These are phyloP conservation scores for Actinomortierella ambigua DNA, from an alignment of 371 early-diverging fungal species.

Conservation along the genomic window DNA sequence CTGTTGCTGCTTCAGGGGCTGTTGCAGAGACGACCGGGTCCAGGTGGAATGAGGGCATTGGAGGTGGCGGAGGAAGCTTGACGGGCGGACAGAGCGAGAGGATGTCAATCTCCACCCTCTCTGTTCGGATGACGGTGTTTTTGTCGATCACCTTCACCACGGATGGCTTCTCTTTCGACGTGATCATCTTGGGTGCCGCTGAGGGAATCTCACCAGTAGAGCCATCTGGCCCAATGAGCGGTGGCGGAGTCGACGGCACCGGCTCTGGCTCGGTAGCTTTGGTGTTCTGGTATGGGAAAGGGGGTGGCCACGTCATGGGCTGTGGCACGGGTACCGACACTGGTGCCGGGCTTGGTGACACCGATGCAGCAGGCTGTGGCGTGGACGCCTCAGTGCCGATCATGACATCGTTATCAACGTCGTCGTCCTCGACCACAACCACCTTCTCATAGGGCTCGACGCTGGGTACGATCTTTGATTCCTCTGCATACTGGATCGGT, in stretches of 20 bases:
- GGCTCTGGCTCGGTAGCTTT: background rate
- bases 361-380: background rate
- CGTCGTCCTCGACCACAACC: background rate
- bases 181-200: slow-evolving; percentile 8
- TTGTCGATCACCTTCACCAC: slow-evolving; percentile 7
- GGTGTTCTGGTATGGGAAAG: background rate
- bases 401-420: slow-evolving; percentile 2
- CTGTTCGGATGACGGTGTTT: slow-evolving; percentile 7
- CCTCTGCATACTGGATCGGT: slow-evolving; percentile 11
- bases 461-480: slow-evolving; percentile 1
- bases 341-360: background rate
- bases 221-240: slow-evolving; percentile 4
- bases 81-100: slow-evolving; percentile 7
- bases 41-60: background rate
- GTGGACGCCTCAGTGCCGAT: background rate
- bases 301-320: background rate
- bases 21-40: background rate
- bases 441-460: background rate
- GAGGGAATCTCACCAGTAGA: slow-evolving; percentile 8
- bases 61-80: slow-evolving; percentile 4
- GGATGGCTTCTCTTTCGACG: slow-evolving; percentile 4
- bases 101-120: slow-evolving; percentile 5
- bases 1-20: background rate
- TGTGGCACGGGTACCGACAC: background rate
- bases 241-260: background rate